Evolutionary conservation across 495 filamentous ascomycete species (phyloP), one percentile per base, ranked within the genome.

Genomic region (Aspergillus indologenus): DNA sequence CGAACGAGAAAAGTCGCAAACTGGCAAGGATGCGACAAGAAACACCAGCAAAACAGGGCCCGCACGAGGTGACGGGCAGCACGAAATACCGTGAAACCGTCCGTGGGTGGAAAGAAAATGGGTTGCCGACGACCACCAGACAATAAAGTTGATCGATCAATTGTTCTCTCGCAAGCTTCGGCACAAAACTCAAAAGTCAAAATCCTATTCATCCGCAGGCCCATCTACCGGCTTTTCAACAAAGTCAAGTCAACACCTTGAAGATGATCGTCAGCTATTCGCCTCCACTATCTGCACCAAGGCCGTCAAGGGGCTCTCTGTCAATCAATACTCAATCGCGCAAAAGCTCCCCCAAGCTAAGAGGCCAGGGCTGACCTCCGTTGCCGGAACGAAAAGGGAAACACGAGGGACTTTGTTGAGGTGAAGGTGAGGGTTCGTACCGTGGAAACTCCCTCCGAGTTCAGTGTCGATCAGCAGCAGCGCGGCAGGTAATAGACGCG

Each of bases 321-420:
- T 52, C 45, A 58, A 62, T 62, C 60, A 9, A 58, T 58, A 58
- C 60, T 56, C 18, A 17, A 58, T 58, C 45, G 52, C 60, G 60
- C 52, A 62, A 62, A 58, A 62, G 60, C 51, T 52, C 55, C 45
- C 26, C 4, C 15, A 7, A 47, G 23, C 24, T 47, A n/a, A 24
- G 15, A 14, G 17, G 40, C 42, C 20, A 29, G 19, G 53, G 23
- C 54, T 23, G 46, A 62, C 31, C 19, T 20, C 46, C 34, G 24
- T 26, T 51, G 48, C 23, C 23, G 47, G 47, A 26, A 21, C 53
- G 45, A 21, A 40, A 58, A 52, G 45, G 45, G 15, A 23, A 34
- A 26, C 45, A 3, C 21, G 47, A 50, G 22, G 5, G 29, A 19
- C 24, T 5, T 29, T 29, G 12, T 31, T 2, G 21, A 18, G 15